These are phyloP conservation scores for Trypanosoma melophagium DNA, from an alignment of 208 protist species.

Conservation along the genomic window DNA sequence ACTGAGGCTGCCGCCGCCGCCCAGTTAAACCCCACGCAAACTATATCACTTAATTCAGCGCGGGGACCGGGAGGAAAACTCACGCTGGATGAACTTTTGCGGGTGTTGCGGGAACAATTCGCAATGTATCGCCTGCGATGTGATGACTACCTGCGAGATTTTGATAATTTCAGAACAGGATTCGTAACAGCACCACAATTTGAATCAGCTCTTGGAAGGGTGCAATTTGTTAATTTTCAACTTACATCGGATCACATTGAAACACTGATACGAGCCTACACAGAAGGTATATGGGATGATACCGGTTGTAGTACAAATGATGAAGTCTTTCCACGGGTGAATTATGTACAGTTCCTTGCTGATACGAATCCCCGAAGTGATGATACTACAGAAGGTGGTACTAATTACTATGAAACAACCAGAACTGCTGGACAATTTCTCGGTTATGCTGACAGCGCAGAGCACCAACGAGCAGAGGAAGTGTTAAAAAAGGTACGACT, in stretches of 20 bases:
- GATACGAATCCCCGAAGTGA: conserved; percentile 50
- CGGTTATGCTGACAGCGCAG: conserved; percentile 29
- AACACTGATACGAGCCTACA: conserved; percentile 68
- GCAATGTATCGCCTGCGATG: conserved; percentile 73
- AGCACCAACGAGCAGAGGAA: conserved; percentile 30
- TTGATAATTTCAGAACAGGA: conserved; percentile 83
- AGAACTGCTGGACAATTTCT: conserved; percentile 53
- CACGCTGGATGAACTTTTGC: conserved; percentile 49
- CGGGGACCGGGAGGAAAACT: not conserved
- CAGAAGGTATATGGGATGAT: conserved; percentile 18
- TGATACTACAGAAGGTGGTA: conserved; percentile 6
- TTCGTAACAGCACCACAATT: conserved; percentile 80
- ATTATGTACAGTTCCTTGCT: conserved; percentile 73
- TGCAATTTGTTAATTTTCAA: conserved; percentile 75
- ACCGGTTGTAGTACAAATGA: conserved; percentile 22
- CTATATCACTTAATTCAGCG: not conserved
- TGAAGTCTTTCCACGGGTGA: conserved; percentile 41
- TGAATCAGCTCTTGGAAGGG: conserved; percentile 68
- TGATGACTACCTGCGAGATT: conserved; percentile 81
- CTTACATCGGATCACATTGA: conserved; percentile 65
- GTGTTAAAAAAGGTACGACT: conserved; percentile 61
- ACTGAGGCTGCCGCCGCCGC: too few species aligned
- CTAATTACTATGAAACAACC: conserved; percentile 63
- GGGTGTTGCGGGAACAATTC: conserved; percentile 63
- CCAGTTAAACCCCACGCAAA: not conserved